Base-by-base conservation (phyloP, 768 basidiomycete genomes). In the Kwoniella heveanensis region DNA sequence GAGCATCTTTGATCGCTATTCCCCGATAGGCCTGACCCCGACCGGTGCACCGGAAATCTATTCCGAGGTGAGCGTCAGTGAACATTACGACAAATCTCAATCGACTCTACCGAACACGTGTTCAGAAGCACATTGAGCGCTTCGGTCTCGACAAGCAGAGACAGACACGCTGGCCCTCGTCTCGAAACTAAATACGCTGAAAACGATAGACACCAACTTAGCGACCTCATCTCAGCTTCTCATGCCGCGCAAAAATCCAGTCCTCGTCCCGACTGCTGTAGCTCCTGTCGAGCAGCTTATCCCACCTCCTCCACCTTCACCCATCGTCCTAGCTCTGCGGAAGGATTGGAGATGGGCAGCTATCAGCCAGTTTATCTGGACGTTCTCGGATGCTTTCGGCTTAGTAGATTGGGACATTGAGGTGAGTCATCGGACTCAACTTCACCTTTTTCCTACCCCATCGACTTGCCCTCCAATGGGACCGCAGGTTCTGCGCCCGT, bases 261-360 rank as follows among this genome's bases (percentile, higher is more conserved):
- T 67, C 17, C 64, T 51, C 13, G 64, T 67, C 17, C 37, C 68
- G 2, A 39, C 27, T n/a, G 65, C 67, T 8, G 64, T 66, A 13
- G 72, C 70, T 4, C 70, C 74, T 8, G 27, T 73, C n/a, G 37
- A 63, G 22, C 19, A 49, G n/a, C 66, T 68, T 24, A 24, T 53
- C 19, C 60, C 76, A 13, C 72, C 74, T n/a, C 67, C 67, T 13
- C 68, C 72, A 36, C 73, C 70, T 25, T 80, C 79, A 22, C 78
- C 79, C 17, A 60, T 80, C 53, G 60, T 81, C 44, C 62, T 70
- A 36, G 50, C 46, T 3, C 87, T 96, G 55, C 85, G 92, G 60
- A 86, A 83, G 62, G 86, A 91, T 67, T 94, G 91, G 91, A 88
- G 90, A 83, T 95, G 91, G 91, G 92, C 92, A 5, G 89, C 88